These are phyloP conservation scores for Erythrobasidium yunnanense DNA, from an alignment of 768 basidiomycete genomes.

Conservation along the genomic window DNA sequence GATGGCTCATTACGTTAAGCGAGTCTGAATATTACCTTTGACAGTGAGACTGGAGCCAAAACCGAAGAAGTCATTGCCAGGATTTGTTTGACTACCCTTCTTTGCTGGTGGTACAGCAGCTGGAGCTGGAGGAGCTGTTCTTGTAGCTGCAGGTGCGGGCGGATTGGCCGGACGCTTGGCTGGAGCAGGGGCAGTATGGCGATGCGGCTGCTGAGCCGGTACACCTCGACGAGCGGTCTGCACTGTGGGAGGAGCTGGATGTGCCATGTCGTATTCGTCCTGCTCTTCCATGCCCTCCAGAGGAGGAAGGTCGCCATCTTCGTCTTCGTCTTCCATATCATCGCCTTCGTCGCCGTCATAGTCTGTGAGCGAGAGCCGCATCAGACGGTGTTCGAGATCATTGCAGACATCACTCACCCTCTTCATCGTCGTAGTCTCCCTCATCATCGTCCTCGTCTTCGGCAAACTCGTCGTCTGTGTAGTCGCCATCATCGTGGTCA, in stretches of 20 bases:
- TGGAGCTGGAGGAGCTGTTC: slow-evolving; percentile 5
- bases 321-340: slow-evolving; percentile 31
- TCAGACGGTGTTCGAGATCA: not conserved
- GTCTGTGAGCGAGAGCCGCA: not conserved
- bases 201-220: slow-evolving; percentile 6
- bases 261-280: not conserved
- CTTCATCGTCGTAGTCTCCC: slow-evolving; percentile 44
- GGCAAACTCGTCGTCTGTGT: slow-evolving; percentile 51
- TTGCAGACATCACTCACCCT: slow-evolving; percentile 24
- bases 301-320: slow-evolving; percentile 19
- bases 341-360: slow-evolving; percentile 31
- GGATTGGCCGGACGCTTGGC: slow-evolving; percentile 19
- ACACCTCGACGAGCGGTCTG: not conserved
- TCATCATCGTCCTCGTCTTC: slow-evolving; percentile 60
- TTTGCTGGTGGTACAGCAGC: slow-evolving; percentile 5
- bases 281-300: slow-evolving; percentile 19
- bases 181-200: slow-evolving; percentile 27
- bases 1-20: not conserved
- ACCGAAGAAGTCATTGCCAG: slow-evolving; percentile 54
- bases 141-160: not conserved
- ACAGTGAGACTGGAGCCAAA: slow-evolving; percentile 75
- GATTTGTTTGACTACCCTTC: slow-evolving; percentile 26
- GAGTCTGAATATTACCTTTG: slow-evolving; percentile 41
- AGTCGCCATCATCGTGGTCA: slow-evolving; percentile 51
- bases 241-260: not conserved